Percentiles rank a stretch among this genome's conserved stretches.
Conservation (phyloP, 2,329 filamentous ascomycete genomes). For the Monosporascus sp. region DNA sequence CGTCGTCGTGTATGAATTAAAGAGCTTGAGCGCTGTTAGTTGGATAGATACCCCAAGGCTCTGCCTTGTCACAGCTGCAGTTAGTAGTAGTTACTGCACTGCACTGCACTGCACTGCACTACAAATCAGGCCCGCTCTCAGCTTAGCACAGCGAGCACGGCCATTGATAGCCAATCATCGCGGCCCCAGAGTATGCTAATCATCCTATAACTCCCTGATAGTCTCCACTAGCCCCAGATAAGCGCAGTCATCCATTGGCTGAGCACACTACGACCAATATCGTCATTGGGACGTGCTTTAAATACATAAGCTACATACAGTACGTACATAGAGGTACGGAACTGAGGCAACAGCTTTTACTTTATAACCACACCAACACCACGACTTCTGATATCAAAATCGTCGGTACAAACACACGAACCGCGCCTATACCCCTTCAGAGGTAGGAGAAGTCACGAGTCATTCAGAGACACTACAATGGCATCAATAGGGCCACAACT, state of each 20-base stretch:
- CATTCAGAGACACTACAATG: constrained; percentile 40
- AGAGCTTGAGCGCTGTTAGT: no score
- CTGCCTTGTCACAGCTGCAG: not conserved
- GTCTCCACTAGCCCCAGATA: not conserved
- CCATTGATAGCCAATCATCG: not conserved
- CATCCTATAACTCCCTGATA: no score
- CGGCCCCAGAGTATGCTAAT: not conserved
- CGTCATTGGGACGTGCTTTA: not conserved
- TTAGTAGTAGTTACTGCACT: not conserved
- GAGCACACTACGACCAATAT: not conserved
- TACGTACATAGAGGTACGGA: no score
- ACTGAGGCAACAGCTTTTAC: no score
- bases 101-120: no score
- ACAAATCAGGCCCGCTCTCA: not conserved
- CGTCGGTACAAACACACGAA: no score
- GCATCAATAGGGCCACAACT: constrained; percentile 65
- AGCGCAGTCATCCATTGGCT: not conserved
- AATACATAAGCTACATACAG: no score
- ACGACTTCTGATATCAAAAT: no score
- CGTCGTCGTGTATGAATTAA: no score
- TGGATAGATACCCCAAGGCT: no score
- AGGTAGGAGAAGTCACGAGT: not conserved
- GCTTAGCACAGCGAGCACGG: not conserved
- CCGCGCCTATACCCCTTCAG: not conserved
- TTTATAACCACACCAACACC: no score